Evolutionary conservation across 352 stramenopile species (phyloP), one percentile per base, ranked within the genome.

Genomic region (Phytophthora nicotianae): DNA sequence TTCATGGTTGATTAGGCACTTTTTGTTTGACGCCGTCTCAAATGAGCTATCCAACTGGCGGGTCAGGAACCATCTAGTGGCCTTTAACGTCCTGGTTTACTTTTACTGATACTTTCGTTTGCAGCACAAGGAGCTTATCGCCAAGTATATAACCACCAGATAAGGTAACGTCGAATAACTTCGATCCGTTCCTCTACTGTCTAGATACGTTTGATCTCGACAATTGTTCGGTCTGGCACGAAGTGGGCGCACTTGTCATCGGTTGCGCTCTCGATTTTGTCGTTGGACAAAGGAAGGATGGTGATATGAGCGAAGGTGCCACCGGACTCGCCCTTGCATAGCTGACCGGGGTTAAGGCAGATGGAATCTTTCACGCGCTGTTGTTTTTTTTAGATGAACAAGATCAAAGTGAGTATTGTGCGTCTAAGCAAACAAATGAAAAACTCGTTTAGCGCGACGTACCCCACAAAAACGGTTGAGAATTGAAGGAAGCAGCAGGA

Each of bases 401-500:
- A 21, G 35, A 26, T 51, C 55, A 74, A 37, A n/a, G 33, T 65
- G 23, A 65, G 7, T n/a, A 47, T 32, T 5, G 35, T 13, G 20
- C 1, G 10, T 11, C 7, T 16, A 50, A 55, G 4, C 5, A 3
- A 4, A 16, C 21, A 45, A 23, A 32, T 46, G n/a, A n/a, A n/a
- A n/a, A 46, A 20, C 9, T 46, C 9, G 11, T 40, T 13, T 5
- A 38, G 45, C 0, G 23, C 19, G 37, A 86, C 84, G 57, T 82
- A 95, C 87, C 38, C 87, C 87, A 74, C 81, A 92, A 64, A 95
- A 95, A 4, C 85, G 87, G 50, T 92, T 93, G 29, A 99, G 77
- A 53, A 97, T 97, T 4, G 95, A 98, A 24, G 97, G 96, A 17
- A 99, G 67, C 49, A 99, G 75, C 33, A 99, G 70, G 19, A 99